These are phyloP conservation scores for Pseudogymnoascus sp. DNA, from an alignment of 2,329 filamentous ascomycete genomes.

Conservation along the genomic window DNA sequence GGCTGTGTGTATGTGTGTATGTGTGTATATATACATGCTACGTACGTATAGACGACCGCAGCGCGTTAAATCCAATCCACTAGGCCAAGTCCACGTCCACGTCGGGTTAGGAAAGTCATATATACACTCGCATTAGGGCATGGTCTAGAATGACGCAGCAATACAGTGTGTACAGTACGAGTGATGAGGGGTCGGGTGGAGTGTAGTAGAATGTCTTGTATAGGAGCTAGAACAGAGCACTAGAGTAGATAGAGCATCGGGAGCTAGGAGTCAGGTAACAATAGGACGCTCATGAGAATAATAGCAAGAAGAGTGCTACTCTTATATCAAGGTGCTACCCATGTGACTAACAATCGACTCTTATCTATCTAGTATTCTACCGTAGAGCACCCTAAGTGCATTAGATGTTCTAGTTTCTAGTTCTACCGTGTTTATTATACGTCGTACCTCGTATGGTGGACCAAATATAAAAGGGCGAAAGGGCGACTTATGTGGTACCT, in stretches of 20 bases:
- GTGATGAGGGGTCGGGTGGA: neutral
- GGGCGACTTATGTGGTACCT: neutral
- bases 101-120: neutral
- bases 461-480: neutral
- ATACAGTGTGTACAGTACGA: neutral
- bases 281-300: neutral
- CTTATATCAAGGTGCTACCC: neutral
- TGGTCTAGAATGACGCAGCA: neutral
- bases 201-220: neutral
- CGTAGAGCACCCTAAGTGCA: neutral
- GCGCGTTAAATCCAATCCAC: neutral
- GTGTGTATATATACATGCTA: neutral
- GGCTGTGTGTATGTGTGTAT: neutral
- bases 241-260: neutral
- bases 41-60: neutral
- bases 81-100: neutral
- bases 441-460: neutral
- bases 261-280: neutral
- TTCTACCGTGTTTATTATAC: neutral
- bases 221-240: neutral
- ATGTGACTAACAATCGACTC: neutral
- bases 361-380: neutral
- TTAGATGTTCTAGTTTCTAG: neutral
- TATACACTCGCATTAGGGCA: conserved; percentile 6
- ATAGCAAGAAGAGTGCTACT: neutral